Evolutionary conservation across 495 filamentous ascomycete genomes (phyloP), one percentile per base, ranked within the genome.

Genomic region (Daldinia grandis): DNA sequence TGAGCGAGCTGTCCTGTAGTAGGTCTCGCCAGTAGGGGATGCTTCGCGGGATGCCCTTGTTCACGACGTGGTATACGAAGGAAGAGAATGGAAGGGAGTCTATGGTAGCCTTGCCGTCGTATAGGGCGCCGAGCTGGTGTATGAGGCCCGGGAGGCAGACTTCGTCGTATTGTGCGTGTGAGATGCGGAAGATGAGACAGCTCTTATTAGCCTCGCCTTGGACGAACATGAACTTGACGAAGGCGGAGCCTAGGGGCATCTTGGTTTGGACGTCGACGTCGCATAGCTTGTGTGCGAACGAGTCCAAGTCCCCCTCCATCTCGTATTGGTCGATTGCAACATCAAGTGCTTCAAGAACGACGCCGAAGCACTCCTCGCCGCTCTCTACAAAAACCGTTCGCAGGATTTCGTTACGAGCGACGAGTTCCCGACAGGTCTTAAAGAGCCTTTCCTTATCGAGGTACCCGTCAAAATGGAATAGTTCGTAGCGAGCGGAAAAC

Each of bases 151-250:
- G 85, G 5, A 93, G 82, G 71, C 86, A 92, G 1, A 92, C 84
- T 37, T 89, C 91, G 69, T 93, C 91, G 71, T 90, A 93, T 61
- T 93, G 91, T 0, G 91, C 89, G 74, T 93, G 91, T 0, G 89
- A 92, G 5, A 93, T 82, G 4, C 89, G 83, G 55, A 93, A 81
- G 60, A 87, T 76, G 47, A 93, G 88, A n/a, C 84, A 85, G 74
- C 87, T 81, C 38, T 84, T 76, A 14, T 77, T 81, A 7, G 76
- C 74, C 57, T 81, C 83, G 65, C 83, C 81, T 58, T 82, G 82
- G 62, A 90, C 80, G 51, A 89, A 81, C 47, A 87, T 82, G 75
- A 90, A 88, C 60, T 89, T 85, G 30, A 91, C 81, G 56, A 88
- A 89, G 2, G 87, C 84, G 21, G 88, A 86, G 10, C 90, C 90